Evolutionary conservation across 2,329 filamentous ascomycete species (phyloP).

Genomic region (Escovopsis sp.): DNA sequence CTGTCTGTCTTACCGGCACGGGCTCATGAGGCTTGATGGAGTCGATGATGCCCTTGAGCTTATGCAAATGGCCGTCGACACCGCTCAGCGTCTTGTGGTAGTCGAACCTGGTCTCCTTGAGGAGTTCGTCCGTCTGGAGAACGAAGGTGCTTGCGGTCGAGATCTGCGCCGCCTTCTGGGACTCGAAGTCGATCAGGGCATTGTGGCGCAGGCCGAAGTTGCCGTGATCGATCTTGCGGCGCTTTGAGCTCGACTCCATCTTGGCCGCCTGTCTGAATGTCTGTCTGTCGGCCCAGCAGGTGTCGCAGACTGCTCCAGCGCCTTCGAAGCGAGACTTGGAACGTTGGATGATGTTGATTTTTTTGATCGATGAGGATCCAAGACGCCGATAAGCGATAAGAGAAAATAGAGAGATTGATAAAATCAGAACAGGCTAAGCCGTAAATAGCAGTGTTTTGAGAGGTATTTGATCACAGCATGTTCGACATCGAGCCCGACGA

Average conservation of each 20-base stretch:
- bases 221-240: constrained; percentile 31
- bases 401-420: neutral
- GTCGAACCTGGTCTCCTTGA: constrained; percentile 38
- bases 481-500: too few species aligned
- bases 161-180: constrained; percentile 22
- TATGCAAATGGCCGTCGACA: constrained; percentile 33
- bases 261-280: constrained; percentile 2
- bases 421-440: too few species aligned
- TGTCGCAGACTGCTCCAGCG: constrained; percentile 3
- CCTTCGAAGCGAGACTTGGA: neutral
- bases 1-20: constrained; percentile 26
- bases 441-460: too few species aligned
- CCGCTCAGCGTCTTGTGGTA: constrained; percentile 32
- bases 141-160: constrained; percentile 39
- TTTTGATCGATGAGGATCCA: neutral
- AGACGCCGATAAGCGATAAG: neutral
- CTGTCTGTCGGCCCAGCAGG: too few species aligned
- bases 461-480: too few species aligned
- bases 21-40: constrained; percentile 32
- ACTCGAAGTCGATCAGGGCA: constrained; percentile 25
- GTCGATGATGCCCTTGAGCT: constrained; percentile 38
- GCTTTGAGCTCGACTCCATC: constrained; percentile 34
- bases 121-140: constrained; percentile 43
- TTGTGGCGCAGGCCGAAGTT: constrained; percentile 18
- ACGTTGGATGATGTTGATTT: neutral